Percentiles rank a stretch among this genome's conserved stretches.
phyloP scores from a whole-genome alignment of 768 basidiomycete species.

The Kwoniella dendrophila region DNA sequence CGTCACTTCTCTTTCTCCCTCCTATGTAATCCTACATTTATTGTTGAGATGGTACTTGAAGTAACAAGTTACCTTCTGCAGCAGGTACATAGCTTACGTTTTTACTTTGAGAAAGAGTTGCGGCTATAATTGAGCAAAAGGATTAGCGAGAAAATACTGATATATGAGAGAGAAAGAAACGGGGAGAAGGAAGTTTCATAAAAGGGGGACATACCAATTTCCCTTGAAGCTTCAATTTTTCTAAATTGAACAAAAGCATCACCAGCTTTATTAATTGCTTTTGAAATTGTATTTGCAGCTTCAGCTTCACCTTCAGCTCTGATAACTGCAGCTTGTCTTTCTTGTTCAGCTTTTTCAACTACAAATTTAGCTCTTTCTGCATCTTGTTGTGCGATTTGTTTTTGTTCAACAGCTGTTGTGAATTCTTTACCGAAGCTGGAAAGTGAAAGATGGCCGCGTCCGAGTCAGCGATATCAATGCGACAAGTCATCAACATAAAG shows the following conservation, averaged over 20 bases:
- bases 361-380: conserved; percentile 99
- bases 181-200: background rate
- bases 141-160: background rate
- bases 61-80: conserved; percentile 42
- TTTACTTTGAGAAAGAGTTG: conserved; percentile 46
- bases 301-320: conserved; percentile 98
- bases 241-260: conserved; percentile 93
- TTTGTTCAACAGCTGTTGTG: conserved; percentile 87
- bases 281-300: conserved; percentile 89
- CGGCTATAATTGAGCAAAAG: conserved; percentile 28
- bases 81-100: conserved; percentile 55
- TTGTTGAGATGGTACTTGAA: conserved; percentile 48
- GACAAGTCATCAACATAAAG: background rate
- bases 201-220: conserved; percentile 64
- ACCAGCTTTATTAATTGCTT: conserved; percentile 86
- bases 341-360: conserved; percentile 99
- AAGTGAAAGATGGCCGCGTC: background rate
- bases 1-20: background rate
- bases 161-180: background rate
- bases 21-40: conserved; percentile 6
- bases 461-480: background rate
- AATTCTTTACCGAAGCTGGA: conserved; percentile 57
- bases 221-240: conserved; percentile 97
- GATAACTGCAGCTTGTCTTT: conserved; percentile 96
- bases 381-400: conserved; percentile 99